Percentiles rank a stretch among this genome's conserved stretches.
Evolutionary conservation across 2,329 filamentous ascomycete species (phyloP).

Genomic region (Furcasterigmium furcatum): DNA sequence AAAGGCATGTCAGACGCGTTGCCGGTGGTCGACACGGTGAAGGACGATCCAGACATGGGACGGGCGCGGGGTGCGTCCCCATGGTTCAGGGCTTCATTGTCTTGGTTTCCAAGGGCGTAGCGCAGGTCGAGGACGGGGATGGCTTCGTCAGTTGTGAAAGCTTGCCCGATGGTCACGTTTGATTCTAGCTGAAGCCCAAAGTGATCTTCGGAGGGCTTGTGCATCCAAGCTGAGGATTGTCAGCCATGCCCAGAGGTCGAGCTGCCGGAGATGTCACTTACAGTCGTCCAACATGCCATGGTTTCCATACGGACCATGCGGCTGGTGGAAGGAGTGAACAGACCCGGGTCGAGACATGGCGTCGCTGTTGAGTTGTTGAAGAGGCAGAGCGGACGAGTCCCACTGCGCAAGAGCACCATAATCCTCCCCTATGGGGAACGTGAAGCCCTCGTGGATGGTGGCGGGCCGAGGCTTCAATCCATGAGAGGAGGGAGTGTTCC

Average conservation of each 20-base stretch:
- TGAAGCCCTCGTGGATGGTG: conserved; percentile 60
- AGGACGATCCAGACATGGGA: conserved; percentile 70
- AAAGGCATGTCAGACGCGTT: conserved; percentile 67
- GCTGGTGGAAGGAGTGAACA: conserved; percentile 33
- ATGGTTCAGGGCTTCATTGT: conserved; percentile 47
- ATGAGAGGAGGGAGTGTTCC: conserved; percentile 53
- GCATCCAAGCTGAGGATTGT: conserved; percentile 33
- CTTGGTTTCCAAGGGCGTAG: conserved; percentile 41
- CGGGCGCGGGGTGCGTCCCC: conserved; percentile 53
- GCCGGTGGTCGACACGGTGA: conserved; percentile 67
- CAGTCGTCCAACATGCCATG: conserved; percentile 35
- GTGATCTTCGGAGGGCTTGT: conserved; percentile 55
- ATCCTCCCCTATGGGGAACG: conserved; percentile 54
- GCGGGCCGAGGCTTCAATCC: conserved; percentile 50
- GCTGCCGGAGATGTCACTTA: too few species aligned
- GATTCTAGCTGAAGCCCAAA: conserved; percentile 54
- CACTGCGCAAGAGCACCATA: conserved; percentile 51
- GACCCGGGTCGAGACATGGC: conserved; percentile 51
- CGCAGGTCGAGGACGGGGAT: conserved; percentile 61
- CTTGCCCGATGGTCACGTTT: conserved; percentile 58
- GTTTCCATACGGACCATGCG: background rate
- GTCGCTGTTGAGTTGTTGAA: conserved; percentile 48
- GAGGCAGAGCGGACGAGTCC: conserved; percentile 52
- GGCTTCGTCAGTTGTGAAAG: conserved; percentile 59
- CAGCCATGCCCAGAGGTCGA: too few species aligned